Evolutionary conservation across 805 yeast species (phyloP).

Genomic region (Candida ovalis): DNA sequence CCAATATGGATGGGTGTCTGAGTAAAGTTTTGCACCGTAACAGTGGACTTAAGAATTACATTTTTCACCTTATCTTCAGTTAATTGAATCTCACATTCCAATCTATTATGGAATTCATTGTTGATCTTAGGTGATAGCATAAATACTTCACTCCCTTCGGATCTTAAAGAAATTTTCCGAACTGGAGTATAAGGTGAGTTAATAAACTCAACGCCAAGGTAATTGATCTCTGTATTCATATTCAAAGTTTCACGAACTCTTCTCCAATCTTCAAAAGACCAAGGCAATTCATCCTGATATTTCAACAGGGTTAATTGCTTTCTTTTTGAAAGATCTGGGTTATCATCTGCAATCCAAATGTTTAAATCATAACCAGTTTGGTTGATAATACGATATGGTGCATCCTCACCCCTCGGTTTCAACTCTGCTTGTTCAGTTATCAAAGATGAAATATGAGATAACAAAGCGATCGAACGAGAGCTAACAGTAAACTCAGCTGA

Average conservation of each 20-base stretch:
- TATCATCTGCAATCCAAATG: slow-evolving; percentile 68
- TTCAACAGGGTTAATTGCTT: slow-evolving; percentile 35
- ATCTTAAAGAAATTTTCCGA: slow-evolving; percentile 58
- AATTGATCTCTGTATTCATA: slow-evolving; percentile 56
- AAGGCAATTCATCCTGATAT: slow-evolving; percentile 53
- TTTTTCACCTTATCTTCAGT: slow-evolving; percentile 76
- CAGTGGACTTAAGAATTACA: slow-evolving; percentile 73
- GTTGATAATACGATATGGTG: slow-evolving; percentile 77
- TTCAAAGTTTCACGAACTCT: slow-evolving; percentile 74
- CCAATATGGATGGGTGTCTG: slow-evolving; percentile 50
- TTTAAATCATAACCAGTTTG: slow-evolving; percentile 82
- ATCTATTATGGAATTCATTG: slow-evolving; percentile 57
- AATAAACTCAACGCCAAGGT: slow-evolving; percentile 58
- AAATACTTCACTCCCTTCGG: slow-evolving; percentile 80
- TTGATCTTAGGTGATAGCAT: slow-evolving; percentile 56
- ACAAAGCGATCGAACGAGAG: slow-evolving; percentile 71
- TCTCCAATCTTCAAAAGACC: slow-evolving; percentile 97
- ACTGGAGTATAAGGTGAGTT: slow-evolving; percentile 54
- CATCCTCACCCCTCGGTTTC: slow-evolving; percentile 69
- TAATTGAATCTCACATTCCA: slow-evolving; percentile 66
- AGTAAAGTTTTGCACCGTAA: slow-evolving; percentile 64
- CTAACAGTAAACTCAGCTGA: slow-evolving; percentile 79
- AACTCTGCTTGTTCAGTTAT: slow-evolving; percentile 51
- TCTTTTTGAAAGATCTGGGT: slow-evolving; percentile 21
- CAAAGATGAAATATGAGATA: slow-evolving; percentile 63